Percentiles rank a stretch among this genome's conserved stretches.
Conservation (phyloP, 2,329 filamentous ascomycete genomes). For the Colletotrichum limetticola region DNA sequence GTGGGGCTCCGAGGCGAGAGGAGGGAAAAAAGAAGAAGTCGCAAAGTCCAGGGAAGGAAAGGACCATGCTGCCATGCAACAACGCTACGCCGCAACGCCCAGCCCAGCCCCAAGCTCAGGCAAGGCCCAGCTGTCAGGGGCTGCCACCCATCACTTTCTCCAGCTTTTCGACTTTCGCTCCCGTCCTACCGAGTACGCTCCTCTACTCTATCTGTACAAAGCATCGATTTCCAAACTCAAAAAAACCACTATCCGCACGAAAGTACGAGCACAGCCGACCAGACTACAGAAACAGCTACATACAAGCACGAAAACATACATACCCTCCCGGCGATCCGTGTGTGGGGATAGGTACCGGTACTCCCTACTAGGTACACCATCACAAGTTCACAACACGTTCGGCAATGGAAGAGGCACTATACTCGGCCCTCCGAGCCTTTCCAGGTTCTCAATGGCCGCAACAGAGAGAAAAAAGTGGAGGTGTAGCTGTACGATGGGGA, state of each 20-base stretch:
- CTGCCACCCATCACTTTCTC: background rate
- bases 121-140: slow-evolving; percentile 25
- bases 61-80: slow-evolving; percentile 10
- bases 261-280: background rate
- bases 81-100: slow-evolving; percentile 11
- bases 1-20: background rate
- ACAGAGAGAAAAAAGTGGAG: background rate
- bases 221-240: background rate
- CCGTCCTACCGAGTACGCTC: background rate
- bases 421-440: background rate
- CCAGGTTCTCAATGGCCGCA: background rate
- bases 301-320: background rate
- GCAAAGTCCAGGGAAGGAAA: background rate
- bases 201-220: background rate
- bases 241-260: background rate
- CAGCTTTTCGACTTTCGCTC: background rate
- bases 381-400: background rate
- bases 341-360: background rate
- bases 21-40: background rate
- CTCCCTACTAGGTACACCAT: background rate
- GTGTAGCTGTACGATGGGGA: background rate
- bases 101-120: background rate
- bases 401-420: background rate
- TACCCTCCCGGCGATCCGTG: background rate
- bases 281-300: background rate